Conservation (phyloP, 345 rosid species). For the Psidium guajava region DNA sequence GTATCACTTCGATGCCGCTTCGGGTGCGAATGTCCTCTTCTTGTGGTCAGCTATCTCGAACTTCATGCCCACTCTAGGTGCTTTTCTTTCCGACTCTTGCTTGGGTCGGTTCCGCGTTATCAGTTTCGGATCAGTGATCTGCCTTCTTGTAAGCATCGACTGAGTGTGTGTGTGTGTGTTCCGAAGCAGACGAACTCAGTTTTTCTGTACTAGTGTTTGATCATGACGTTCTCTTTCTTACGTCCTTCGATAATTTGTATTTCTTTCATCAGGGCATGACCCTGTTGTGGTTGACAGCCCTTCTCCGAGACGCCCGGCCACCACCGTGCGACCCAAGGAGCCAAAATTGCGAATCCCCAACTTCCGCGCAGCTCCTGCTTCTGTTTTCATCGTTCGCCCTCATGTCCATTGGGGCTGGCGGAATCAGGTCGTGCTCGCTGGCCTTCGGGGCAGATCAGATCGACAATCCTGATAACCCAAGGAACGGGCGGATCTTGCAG, state of each 20-base stretch:
- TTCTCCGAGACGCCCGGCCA: slow-evolving; percentile 23
- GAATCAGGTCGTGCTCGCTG: slow-evolving; percentile 37
- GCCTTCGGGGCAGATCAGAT: slow-evolving; percentile 56
- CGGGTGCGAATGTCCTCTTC: slow-evolving; percentile 23
- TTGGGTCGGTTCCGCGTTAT: slow-evolving; percentile 36
- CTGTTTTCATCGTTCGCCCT: slow-evolving; percentile 22
- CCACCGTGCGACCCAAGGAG: slow-evolving; percentile 5
- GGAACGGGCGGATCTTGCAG: slow-evolving; percentile 23
- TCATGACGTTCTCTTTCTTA: background rate
- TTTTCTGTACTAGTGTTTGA: background rate
- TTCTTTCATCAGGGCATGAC: slow-evolving; percentile 22
- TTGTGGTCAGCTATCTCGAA: slow-evolving; percentile 28
- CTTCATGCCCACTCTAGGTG: slow-evolving; percentile 31
- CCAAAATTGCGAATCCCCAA: slow-evolving; percentile 10
- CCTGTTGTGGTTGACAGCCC: slow-evolving; percentile 34
- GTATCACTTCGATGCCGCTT: slow-evolving; percentile 23
- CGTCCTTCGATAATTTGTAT: background rate
- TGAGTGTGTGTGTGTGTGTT: background rate
- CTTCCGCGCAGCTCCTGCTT: slow-evolving; percentile 10
- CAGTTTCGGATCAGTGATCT: slow-evolving; percentile 16
- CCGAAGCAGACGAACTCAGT: background rate
- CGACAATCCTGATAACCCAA: slow-evolving; percentile 26
- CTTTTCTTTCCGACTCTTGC: slow-evolving; percentile 41
- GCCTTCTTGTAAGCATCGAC: slow-evolving; percentile 18
- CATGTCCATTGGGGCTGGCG: slow-evolving; percentile 41